Percentiles rank a stretch among this genome's conserved stretches.
phyloP scores from a whole-genome alignment of 352 stramenopile genomes.

The Poterioochromonas sp. region DNA sequence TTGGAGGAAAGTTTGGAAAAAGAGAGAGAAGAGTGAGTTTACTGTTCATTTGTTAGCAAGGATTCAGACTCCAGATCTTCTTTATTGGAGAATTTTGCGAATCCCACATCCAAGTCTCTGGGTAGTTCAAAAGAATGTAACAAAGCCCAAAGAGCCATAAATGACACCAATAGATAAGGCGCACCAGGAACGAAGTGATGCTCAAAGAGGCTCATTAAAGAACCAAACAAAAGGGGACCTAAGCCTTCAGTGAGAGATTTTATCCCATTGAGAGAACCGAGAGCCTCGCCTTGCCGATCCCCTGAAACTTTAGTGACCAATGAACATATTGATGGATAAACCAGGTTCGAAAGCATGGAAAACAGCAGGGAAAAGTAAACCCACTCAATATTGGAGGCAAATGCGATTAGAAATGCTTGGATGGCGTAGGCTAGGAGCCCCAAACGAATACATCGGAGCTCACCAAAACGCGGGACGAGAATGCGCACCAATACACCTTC shows the following conservation, averaged over 20 bases:
- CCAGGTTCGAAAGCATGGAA: slow-evolving; percentile 37
- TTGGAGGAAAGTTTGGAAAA: not conserved
- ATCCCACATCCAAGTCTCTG: no score
- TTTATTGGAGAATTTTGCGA: no score
- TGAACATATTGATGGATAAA: slow-evolving; percentile 37
- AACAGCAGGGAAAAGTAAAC: slow-evolving; percentile 50
- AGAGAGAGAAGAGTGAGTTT: not conserved
- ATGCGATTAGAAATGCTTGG: slow-evolving; percentile 60
- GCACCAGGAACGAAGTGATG: slow-evolving; percentile 40
- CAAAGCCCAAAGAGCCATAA: slow-evolving; percentile 9
- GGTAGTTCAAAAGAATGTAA: slow-evolving; percentile 26
- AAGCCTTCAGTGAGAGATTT: slow-evolving; percentile 57
- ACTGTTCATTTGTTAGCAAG: no score
- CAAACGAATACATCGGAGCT: slow-evolving; percentile 46
- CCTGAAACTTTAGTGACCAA: not conserved
- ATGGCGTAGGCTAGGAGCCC: slow-evolving; percentile 39
- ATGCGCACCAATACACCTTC: slow-evolving; percentile 61
- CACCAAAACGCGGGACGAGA: slow-evolving; percentile 43
- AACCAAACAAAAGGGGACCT: slow-evolving; percentile 44
- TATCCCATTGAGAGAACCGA: slow-evolving; percentile 68
- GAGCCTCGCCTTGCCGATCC: slow-evolving; percentile 54
- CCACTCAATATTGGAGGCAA: slow-evolving; percentile 52
- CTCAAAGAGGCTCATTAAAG: slow-evolving; percentile 45
- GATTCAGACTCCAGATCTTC: no score
- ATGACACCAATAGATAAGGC: slow-evolving; percentile 44